Conservation (phyloP, 2,329 filamentous ascomycete genomes). For the Colletotrichum filicis region DNA sequence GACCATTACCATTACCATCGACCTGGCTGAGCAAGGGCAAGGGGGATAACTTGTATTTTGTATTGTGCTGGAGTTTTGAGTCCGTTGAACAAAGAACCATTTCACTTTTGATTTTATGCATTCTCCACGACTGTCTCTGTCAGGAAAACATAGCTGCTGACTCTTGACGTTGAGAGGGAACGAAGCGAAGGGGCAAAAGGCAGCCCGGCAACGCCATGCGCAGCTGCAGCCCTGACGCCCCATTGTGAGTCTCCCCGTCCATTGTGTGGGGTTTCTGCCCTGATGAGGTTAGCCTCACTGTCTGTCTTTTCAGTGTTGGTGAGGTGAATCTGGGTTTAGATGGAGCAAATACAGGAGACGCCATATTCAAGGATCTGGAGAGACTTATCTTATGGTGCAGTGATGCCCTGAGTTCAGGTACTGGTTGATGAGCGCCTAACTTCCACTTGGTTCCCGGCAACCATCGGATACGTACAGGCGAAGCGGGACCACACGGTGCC, state of each 20-base stretch:
- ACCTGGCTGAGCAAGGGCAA: too few relatives aligned
- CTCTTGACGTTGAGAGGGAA: neutral
- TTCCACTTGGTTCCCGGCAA: neutral
- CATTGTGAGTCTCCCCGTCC: neutral
- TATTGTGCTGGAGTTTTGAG: neutral
- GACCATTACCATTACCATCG: neutral
- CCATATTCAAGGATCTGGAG: neutral
- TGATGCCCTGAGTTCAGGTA: neutral
- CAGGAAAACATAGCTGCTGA: neutral
- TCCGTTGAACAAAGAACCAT: neutral
- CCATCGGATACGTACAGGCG: neutral
- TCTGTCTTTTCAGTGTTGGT: neutral
- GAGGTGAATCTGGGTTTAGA: neutral
- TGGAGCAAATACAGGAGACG: neutral
- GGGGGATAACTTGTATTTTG: neutral
- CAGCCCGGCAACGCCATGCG: conserved; percentile 21
- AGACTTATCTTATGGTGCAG: neutral
- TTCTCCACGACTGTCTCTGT: neutral
- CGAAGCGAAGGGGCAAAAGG: neutral
- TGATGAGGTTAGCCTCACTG: conserved; percentile 9
- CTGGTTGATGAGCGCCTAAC: neutral
- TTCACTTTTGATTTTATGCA: neutral
- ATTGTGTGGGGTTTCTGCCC: neutral
- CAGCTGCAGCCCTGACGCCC: conserved; percentile 14
- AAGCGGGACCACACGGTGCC: conserved; percentile 5